Conservation (phyloP, 805 yeast species). For the Ogataea siamensis region DNA sequence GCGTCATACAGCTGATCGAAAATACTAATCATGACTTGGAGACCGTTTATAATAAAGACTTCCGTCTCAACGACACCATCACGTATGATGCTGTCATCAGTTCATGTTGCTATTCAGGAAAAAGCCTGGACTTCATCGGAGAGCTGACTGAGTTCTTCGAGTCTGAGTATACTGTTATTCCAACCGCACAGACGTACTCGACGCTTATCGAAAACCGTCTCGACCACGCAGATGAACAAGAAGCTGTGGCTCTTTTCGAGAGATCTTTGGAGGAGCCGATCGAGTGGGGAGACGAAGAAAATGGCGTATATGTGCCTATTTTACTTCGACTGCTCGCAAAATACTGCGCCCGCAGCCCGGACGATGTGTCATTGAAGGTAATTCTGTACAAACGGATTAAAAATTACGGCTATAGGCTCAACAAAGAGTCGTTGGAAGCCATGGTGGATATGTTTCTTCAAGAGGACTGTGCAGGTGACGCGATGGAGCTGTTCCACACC, state of each 20-base stretch:
- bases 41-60: conserved; percentile 17
- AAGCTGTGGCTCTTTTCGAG: conserved; percentile 36
- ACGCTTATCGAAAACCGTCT: conserved; percentile 37
- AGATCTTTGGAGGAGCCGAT: conserved; percentile 38
- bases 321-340: conserved; percentile 27
- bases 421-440: conserved; percentile 38
- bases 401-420: conserved; percentile 37
- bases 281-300: conserved; percentile 41
- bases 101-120: conserved; percentile 29
- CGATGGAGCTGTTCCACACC: conserved; percentile 39
- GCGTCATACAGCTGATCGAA: conserved; percentile 29
- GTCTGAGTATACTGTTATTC: conserved; percentile 30
- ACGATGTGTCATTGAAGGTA: conserved; percentile 21
- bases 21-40: conserved; percentile 16
- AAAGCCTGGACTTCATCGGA: conserved; percentile 26
- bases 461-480: conserved; percentile 39
- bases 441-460: conserved; percentile 37
- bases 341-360: conserved; percentile 21
- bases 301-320: conserved; percentile 28
- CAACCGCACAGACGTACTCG: conserved; percentile 38
- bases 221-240: conserved; percentile 32
- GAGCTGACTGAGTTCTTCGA: conserved; percentile 31
- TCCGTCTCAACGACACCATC: conserved; percentile 22
- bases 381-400: conserved; percentile 42
- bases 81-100: conserved; percentile 29